phyloP scores from a whole-genome alignment of 208 protist genomes.

The Strigomonas culicis region DNA sequence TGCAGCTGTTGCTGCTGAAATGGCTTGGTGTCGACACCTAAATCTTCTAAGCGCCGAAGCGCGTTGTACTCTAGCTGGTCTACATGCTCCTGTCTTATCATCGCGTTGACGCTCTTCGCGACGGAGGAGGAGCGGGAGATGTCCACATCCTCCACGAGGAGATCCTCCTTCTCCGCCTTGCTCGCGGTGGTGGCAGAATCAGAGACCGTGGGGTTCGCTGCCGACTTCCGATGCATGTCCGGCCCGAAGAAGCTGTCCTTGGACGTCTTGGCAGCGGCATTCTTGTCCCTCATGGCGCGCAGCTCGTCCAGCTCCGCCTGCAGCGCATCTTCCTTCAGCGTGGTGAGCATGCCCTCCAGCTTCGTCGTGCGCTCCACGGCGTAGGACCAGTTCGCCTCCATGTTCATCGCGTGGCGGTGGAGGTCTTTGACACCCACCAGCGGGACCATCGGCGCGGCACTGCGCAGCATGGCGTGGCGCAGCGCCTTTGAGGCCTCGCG shows the following conservation, averaged over 20 bases:
- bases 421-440: conserved; percentile 59
- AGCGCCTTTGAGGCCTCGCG: conserved; percentile 63
- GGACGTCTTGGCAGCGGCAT: not conserved
- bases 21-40: conserved; percentile 59
- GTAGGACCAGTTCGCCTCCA: conserved; percentile 79
- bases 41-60: conserved; percentile 42
- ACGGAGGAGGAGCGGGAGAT: not conserved
- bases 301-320: conserved; percentile 25
- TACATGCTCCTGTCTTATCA: conserved; percentile 70
- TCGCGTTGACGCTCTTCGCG: conserved; percentile 15
- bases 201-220: not conserved
- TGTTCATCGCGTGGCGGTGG: conserved; percentile 55
- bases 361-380: conserved; percentile 53
- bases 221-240: not conserved
- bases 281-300: conserved; percentile 12
- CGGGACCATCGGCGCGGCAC: conserved; percentile 34
- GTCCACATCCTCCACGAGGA: not conserved
- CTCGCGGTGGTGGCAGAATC: no score
- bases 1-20: not conserved
- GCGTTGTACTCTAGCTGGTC: conserved; percentile 63
- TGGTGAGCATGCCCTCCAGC: conserved; percentile 50
- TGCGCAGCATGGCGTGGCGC: conserved; percentile 35
- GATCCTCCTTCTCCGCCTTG: not conserved
- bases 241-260: not conserved
- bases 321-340: conserved; percentile 51